These are phyloP conservation scores for Pleurotus giganteus DNA, from an alignment of 768 basidiomycete genomes.

Conservation along the genomic window DNA sequence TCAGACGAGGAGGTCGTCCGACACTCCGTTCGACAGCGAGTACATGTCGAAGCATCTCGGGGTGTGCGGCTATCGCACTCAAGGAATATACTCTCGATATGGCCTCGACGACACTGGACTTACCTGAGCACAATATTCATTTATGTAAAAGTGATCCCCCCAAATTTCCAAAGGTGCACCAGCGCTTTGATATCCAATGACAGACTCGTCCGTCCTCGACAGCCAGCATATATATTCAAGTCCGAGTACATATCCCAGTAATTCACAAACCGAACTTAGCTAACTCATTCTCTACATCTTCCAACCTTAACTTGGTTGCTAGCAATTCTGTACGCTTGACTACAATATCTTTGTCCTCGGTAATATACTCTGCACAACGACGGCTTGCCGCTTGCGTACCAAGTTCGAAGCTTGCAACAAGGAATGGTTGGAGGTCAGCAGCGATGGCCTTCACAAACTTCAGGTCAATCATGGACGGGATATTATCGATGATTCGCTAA, in stretches of 20 bases:
- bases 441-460: conserved; percentile 31
- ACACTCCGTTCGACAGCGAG: conserved; percentile 38
- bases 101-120: conserved; percentile 47
- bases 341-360: conserved; percentile 41
- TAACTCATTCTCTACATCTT: conserved; percentile 37
- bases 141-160: neutral
- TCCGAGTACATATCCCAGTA: too few relatives aligned
- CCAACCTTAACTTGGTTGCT: conserved; percentile 31
- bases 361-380: conserved; percentile 38
- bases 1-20: conserved; percentile 21
- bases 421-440: conserved; percentile 26
- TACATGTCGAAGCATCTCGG: conserved; percentile 48
- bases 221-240: too few relatives aligned
- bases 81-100: conserved; percentile 38
- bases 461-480: conserved; percentile 32
- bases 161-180: conserved; percentile 25
- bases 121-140: conserved; percentile 20
- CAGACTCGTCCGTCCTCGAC: too few relatives aligned
- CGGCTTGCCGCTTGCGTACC: conserved; percentile 31
- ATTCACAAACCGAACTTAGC: conserved; percentile 19
- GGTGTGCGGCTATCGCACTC: conserved; percentile 32
- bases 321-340: conserved; percentile 32
- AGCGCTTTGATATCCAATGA: conserved; percentile 53
- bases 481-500: conserved; percentile 45
- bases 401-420: conserved; percentile 34